These are phyloP conservation scores for Firmiana major DNA, from an alignment of 345 rosid genomes.

Conservation along the genomic window DNA sequence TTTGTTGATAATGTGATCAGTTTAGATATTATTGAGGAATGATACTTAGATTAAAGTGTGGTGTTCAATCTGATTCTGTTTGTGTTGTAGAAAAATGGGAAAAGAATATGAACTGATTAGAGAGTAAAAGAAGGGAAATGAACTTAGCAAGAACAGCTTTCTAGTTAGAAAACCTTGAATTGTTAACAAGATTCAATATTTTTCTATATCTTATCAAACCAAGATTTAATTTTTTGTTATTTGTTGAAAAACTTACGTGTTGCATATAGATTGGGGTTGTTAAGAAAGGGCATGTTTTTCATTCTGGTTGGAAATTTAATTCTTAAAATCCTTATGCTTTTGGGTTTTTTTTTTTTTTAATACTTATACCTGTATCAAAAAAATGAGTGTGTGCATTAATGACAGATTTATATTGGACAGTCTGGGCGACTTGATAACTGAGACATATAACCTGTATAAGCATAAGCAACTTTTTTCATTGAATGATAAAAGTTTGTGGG, in stretches of 20 bases:
- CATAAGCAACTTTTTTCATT: background rate
- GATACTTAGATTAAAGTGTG: background rate
- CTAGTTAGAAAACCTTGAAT: background rate
- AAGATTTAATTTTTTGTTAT: background rate
- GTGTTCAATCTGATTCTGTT: background rate
- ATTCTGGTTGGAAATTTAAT: too few relatives aligned
- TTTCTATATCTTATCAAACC: background rate
- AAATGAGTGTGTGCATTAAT: constrained; percentile 2
- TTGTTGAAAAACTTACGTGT: background rate
- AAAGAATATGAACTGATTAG: background rate
- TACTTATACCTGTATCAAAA: background rate
- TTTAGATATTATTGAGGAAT: background rate
- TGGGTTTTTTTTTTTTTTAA: background rate
- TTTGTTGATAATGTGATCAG: background rate
- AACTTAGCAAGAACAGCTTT: background rate
- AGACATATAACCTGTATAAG: background rate
- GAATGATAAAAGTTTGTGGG: background rate
- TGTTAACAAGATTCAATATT: background rate
- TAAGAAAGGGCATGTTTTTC: background rate
- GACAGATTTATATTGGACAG: background rate
- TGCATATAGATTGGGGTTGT: background rate
- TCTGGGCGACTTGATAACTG: background rate
- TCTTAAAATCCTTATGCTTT: background rate
- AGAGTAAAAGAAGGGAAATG: background rate
- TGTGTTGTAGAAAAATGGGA: background rate